Base-by-base conservation (phyloP, 495 filamentous ascomycete species). In the Geoglossum glabrum region DNA sequence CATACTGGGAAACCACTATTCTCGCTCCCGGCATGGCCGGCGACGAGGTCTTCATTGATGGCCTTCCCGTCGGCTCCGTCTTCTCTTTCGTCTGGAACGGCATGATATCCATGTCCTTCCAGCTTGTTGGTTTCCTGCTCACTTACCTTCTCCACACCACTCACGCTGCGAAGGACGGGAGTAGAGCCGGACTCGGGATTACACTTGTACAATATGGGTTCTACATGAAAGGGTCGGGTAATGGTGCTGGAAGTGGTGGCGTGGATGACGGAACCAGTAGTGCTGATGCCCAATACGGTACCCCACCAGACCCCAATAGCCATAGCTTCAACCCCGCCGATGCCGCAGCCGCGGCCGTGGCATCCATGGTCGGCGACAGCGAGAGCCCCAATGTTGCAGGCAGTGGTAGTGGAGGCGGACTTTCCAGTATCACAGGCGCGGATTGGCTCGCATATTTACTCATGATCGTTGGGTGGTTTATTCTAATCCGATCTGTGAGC, bases 1-100 rank as follows among this genome's bases (percentile, higher is more conserved):
- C 93, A 1, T 98, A 97, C 69, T 98, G 92, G 92, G 92, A 98
- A 71, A 97, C 90, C 19, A 96, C 92, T 1, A 96, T 98, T 63
- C 77, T 97, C 57, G 87, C 90, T 2, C 93, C 92, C 7, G 90
- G 90, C 31, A 73, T 83, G 55, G 78, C 82, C 49, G 84, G 83
- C 31, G 89, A 97, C 64, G 92, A 97, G 69, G 92, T 98, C 52
- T 98, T 87, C 67, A 84, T 97, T 45, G 90, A 98, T 67, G 93
- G 92, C 62, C 77, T 98, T 62, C 89, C 93, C 2, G 93, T 98
- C 60, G 92, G 92, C 65, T 93, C 89, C 34, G 72, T 97, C 62
- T 97, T 97, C 74, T 84, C 82, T 57, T 98, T 98, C 65, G 73
- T 95, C 59, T 98, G 93, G 93, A 98, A 98, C 69, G 90, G 80